Evolutionary conservation across 169 alveolate genomes (phyloP), one percentile per base, ranked within the genome.

Genomic region (Cryptosporidium sp.): DNA sequence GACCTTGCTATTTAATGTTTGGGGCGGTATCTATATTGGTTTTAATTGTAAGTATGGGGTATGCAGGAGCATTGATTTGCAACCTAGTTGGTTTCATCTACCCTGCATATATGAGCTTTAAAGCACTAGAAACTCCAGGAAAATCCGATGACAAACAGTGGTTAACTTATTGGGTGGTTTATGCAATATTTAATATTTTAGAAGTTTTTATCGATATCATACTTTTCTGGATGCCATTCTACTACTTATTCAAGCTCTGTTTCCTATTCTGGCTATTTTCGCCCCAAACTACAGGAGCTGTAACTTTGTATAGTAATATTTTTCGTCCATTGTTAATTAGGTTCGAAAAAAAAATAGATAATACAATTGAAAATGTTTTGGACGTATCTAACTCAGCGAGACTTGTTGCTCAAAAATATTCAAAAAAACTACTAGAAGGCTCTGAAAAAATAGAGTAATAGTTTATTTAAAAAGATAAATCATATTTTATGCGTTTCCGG

Each of bases 101-200:
- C 58, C 94, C 94, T 86, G 96, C 95, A 21, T 96, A 93, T 93
- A 93, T 91, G 93, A 92, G 96, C 21, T 95, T 96, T 91, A 94
- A 93, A 71, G 98, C 98, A 2, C 84, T 95, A 3, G 97, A 95
- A 52, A 89, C 95, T 21, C 93, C 91, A 8, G 93, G 93, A 1
- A 86, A 75, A 18, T 93, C 85, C 50, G 99, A 95, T 91, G 98
- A 96, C 80, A 96, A 95, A 80, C 93, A 94, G 65, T 97, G 97
- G 98, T 94, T 97, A 52, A 95, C 98, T 31, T 97, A 97, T 86
- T 97, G 99, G 99, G 97, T 95, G 5, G 97, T 96, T 10, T 96
- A 93, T 89, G 96, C 96, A 6, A 58, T 93, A 65, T 96, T 95
- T 86, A 91, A 91, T 59, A 85, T 96, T 52, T 70, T 95, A 37